Percentiles rank a stretch among this genome's conserved stretches.
These are phyloP conservation scores for Didymella arachidicola DNA, from an alignment of 2,329 filamentous ascomycete genomes.

Conservation along the genomic window DNA sequence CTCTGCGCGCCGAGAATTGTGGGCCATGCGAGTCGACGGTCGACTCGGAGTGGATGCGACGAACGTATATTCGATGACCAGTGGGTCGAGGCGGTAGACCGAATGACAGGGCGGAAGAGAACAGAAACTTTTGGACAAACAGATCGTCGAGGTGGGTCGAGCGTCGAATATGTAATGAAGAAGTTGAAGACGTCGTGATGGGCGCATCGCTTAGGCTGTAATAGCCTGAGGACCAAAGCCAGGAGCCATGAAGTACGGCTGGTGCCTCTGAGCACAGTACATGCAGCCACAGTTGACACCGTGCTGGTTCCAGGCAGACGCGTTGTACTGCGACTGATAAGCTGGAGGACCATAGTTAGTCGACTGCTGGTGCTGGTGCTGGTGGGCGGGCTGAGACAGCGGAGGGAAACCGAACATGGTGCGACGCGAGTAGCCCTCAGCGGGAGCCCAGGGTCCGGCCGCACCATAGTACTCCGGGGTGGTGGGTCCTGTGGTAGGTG, in stretches of 20 bases:
- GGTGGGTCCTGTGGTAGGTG: conserved; percentile 61
- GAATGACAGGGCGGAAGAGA: conserved; percentile 28
- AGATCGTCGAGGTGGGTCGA: conserved; percentile 38
- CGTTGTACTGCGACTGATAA: conserved; percentile 47
- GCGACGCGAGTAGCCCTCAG: conserved; percentile 52
- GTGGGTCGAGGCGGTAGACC: conserved; percentile 21
- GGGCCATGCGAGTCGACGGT: conserved; percentile 25
- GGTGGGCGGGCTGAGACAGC: conserved; percentile 46
- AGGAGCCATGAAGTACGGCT: conserved; percentile 50
- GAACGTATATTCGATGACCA: conserved; percentile 32
- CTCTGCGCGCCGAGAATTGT: conserved; percentile 28
- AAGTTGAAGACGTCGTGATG: conserved; percentile 11
- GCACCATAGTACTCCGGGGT: conserved; percentile 63
- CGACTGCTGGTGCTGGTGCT: conserved; percentile 57
- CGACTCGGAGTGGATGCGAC: conserved; percentile 32
- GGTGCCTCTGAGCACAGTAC: conserved; percentile 50
- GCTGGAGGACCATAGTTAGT: conserved; percentile 46
- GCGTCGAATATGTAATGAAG: conserved; percentile 39
- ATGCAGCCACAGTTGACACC: conserved; percentile 49
- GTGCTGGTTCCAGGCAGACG: conserved; percentile 50
- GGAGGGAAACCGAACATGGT: conserved; percentile 53
- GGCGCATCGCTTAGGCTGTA: conserved; percentile 35
- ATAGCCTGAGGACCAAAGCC: conserved; percentile 52
- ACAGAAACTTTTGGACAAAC: conserved; percentile 45
- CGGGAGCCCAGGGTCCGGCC: conserved; percentile 58